Conservation (phyloP, 2,329 filamentous ascomycete genomes). For the Ilyonectria robusta region DNA sequence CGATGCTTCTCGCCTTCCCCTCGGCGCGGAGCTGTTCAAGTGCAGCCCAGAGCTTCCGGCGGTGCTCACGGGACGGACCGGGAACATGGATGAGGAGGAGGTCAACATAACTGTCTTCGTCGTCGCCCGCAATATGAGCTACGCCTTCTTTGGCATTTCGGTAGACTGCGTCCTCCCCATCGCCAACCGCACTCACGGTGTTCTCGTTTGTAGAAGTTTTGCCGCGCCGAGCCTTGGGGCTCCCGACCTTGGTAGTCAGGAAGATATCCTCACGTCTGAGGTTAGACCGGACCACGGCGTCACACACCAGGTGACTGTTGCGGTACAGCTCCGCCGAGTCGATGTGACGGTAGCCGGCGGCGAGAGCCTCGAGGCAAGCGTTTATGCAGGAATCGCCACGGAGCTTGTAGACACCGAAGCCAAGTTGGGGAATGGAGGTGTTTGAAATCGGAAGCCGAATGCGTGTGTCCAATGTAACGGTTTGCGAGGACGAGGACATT, state of each 20-base stretch:
- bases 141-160: conserved; percentile 73
- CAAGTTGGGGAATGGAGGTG: conserved; percentile 72
- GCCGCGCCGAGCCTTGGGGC: conserved; percentile 50
- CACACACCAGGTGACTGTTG: conserved; percentile 78
- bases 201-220: not conserved
- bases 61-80: conserved; percentile 65
- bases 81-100: conserved; percentile 79
- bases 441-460: conserved; percentile 44
- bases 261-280: conserved; percentile 73
- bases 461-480: conserved; percentile 32
- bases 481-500: not conserved
- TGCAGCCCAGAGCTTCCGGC: conserved; percentile 76
- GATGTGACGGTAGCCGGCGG: conserved; percentile 73
- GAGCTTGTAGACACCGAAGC: conserved; percentile 80
- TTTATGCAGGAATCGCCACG: conserved; percentile 66
- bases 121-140: conserved; percentile 68
- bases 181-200: not conserved
- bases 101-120: conserved; percentile 75
- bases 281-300: conserved; percentile 70
- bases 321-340: conserved; percentile 75
- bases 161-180: conserved; percentile 71
- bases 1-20: conserved; percentile 75
- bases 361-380: conserved; percentile 71
- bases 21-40: conserved; percentile 73
- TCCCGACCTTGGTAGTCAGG: conserved; percentile 79